Evolutionary conservation across 495 filamentous ascomycete species (phyloP).

Genomic region (Aspergillus nidulans): DNA sequence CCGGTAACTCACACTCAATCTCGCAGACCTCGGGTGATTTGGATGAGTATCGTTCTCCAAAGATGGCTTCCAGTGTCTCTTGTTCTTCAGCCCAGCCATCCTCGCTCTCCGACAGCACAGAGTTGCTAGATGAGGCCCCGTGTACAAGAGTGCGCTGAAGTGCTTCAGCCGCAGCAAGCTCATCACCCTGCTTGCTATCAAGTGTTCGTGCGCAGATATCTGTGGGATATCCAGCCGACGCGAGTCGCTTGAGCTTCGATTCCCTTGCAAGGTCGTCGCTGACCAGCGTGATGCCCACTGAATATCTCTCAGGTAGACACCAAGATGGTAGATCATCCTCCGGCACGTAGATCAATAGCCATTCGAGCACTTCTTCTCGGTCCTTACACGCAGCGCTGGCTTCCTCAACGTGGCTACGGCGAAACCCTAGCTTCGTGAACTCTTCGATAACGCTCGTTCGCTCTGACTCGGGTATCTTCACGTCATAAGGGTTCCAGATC

Average conservation of each 20-base stretch:
- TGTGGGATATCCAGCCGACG: conserved; percentile 73
- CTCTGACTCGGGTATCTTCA: conserved; percentile 56
- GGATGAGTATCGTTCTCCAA: conserved; percentile 56
- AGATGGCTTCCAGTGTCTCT: conserved; percentile 75
- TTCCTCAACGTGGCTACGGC: conserved; percentile 83
- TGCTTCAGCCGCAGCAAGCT: conserved; percentile 70
- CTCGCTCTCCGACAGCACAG: conserved; percentile 23
- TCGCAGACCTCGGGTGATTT: conserved; percentile 57
- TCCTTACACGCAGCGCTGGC: conserved; percentile 83
- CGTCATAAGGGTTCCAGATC: conserved; percentile 78
- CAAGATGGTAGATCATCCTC: conserved; percentile 90
- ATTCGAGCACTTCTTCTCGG: conserved; percentile 85
- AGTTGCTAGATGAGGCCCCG: conserved; percentile 17
- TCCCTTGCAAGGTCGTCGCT: conserved; percentile 74
- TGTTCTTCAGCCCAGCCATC: conserved; percentile 81
- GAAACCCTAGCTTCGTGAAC: conserved; percentile 71
- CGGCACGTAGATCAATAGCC: conserved; percentile 93
- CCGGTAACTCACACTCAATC: conserved; percentile 50
- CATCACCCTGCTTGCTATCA: conserved; percentile 63
- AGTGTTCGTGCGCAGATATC: conserved; percentile 77
- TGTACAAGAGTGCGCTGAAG: conserved; percentile 66
- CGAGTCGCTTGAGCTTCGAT: conserved; percentile 73
- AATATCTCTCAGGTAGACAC: conserved; percentile 86
- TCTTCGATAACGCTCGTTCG: conserved; percentile 64
- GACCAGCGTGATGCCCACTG: conserved; percentile 79